A percentile compares a stretch with the other conserved stretches of the same genome.
Conservation (phyloP, 805 yeast species). For the Zygotorulaspora sp. region DNA sequence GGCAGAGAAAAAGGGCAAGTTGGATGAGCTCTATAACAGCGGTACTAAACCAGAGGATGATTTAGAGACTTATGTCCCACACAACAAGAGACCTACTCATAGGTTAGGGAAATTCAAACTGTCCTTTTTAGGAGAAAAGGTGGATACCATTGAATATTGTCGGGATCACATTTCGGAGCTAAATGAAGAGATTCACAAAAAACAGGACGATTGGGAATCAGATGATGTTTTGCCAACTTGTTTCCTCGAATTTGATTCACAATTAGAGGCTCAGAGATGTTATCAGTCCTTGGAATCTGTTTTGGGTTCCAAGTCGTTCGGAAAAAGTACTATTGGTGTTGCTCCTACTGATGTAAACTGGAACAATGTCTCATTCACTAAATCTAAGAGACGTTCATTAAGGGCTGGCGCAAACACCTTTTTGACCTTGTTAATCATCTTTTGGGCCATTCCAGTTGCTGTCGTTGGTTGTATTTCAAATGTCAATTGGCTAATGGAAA, state of each 20-base stretch:
- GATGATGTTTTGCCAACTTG: conserved; percentile 60
- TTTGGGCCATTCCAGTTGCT: conserved; percentile 98
- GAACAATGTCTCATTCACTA: conserved; percentile 63
- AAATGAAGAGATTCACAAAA: conserved; percentile 55
- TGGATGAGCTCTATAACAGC: conserved; percentile 26
- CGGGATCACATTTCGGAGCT: conserved; percentile 62
- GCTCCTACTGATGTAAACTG: conserved; percentile 83
- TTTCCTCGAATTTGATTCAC: conserved; percentile 76
- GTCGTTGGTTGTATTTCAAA: conserved; percentile 93
- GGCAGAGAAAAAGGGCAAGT: conserved; percentile 52
- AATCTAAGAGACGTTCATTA: conserved; percentile 54
- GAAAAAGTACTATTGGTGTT: conserved; percentile 52
- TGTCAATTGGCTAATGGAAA: conserved; percentile 64
- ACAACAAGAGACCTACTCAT: conserved; percentile 81
- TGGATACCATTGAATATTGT: conserved; percentile 74
- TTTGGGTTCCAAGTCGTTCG: conserved; percentile 40
- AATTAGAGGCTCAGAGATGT: conserved; percentile 83
- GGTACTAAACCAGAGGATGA: conserved; percentile 54
- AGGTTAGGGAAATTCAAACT: conserved; percentile 46
- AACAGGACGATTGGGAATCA: conserved; percentile 51
- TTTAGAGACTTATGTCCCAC: conserved; percentile 56
- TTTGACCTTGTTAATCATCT: conserved; percentile 63
- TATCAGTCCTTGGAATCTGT: conserved; percentile 70
- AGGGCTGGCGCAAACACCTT: conserved; percentile 56
- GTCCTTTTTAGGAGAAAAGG: conserved; percentile 64